Evolutionary conservation across 768 basidiomycete species (phyloP), one percentile per base, ranked within the genome.

Genomic region (Collybia mongolica): DNA sequence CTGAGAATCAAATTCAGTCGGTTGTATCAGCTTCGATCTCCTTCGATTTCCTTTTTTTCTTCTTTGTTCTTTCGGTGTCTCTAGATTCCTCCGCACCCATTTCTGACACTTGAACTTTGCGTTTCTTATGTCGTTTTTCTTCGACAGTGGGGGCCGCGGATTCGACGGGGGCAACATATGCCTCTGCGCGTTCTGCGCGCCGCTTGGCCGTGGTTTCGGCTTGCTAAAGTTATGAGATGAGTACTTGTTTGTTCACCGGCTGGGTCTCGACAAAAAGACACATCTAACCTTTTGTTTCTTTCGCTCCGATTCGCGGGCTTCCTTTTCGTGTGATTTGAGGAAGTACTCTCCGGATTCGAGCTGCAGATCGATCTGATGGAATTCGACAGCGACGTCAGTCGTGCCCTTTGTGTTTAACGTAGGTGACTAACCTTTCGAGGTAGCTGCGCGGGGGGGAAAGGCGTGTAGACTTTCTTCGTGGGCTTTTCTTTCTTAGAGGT

Each of bases 271-370:
- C 4, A 7, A 26, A 49, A 26, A 38, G 5, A 43, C 24, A 28
- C 4, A 39, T 8, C 18, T 26, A 46, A 85, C 90, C 81, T 91
- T 93, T 65, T 93, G 83, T 68, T 83, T 86, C 64, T 88, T 73
- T 62, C 80, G 77, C 49, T 79, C 80, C 26, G 80, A 77, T 59
- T 93, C 90, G 29, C 83, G 77, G 2, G 80, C 82, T 56, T 87
- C 86, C 73, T 90, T 96, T 65, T 98, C 91, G 52, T 82, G 77
- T 15, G 88, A 72, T 65, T 96, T 97, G 72, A 99, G 87, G 77
- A 98, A 99, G 65, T 98, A 98, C 63, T 98, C 97, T 71, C 97
- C 97, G 2, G 89, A 90, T 64, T 97, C 96, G 56, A 98, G 77
- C 76, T 98, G 89, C 39, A 97, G 65, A 69, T 99, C 97, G 62